These are phyloP conservation scores for Cucurbita argyrosperma DNA, from an alignment of 306 rosid genomes.

Conservation along the genomic window DNA sequence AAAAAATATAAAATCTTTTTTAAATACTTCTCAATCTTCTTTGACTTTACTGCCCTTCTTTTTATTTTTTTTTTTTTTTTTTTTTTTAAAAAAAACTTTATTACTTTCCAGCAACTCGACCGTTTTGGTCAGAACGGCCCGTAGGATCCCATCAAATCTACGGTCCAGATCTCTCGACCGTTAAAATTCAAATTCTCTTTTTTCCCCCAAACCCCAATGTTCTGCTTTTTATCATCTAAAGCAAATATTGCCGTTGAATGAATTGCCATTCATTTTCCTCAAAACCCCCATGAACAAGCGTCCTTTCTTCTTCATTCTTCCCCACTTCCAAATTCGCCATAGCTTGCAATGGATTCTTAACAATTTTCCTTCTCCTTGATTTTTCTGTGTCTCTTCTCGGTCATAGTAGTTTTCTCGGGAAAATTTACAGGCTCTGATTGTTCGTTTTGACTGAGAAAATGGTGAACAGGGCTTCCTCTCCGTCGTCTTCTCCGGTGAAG, in stretches of 20 bases:
- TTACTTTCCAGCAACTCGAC: not conserved
- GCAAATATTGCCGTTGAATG: conserved; percentile 46
- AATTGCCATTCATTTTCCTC: not conserved
- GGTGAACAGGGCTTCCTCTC: conserved; percentile 46
- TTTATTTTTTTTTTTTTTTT: not conserved
- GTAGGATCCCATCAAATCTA: conserved; percentile 3
- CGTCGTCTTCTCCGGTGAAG: conserved; percentile 67
- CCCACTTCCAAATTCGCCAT: not conserved
- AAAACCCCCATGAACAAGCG: not conserved
- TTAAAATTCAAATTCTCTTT: conserved; percentile 18
- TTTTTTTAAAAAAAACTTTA: not conserved
- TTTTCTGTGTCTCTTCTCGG: not conserved
- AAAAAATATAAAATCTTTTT: not conserved
- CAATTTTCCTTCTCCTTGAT: not conserved
- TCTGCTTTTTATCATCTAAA: not conserved
- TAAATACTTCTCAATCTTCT: not conserved
- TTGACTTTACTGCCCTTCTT: not conserved
- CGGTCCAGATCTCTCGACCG: conserved; percentile 45
- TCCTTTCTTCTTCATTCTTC: not conserved
- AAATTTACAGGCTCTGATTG: not conserved
- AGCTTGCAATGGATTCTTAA: not conserved
- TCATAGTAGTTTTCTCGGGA: not conserved
- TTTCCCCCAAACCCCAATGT: conserved; percentile 3
- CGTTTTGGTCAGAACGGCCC: conserved; percentile 13
- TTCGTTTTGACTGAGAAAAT: conserved; percentile 7